These are phyloP conservation scores for Scutellaria barbata DNA, from an alignment of 257 asterid species.

Conservation along the genomic window DNA sequence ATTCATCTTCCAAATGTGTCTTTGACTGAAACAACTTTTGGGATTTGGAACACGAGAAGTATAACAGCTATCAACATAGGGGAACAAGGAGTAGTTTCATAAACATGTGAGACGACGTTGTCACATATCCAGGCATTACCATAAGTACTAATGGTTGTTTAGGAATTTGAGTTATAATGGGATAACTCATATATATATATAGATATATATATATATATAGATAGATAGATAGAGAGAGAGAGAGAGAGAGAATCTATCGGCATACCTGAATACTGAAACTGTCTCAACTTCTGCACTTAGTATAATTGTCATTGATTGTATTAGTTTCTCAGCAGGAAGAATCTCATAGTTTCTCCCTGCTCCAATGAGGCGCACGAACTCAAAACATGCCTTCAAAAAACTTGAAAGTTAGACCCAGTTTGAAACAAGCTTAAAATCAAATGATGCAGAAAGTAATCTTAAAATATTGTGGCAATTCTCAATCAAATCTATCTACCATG, in stretches of 20 bases:
- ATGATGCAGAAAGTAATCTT: conserved; percentile 11
- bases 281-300: conserved; percentile 59
- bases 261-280: conserved; percentile 72
- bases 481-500: conserved; percentile 60
- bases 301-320: conserved; percentile 62
- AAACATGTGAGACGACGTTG: conserved; percentile 14
- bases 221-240: too few relatives aligned
- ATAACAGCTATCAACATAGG: conserved; percentile 16
- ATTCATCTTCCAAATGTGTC: neutral
- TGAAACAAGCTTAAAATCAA: conserved; percentile 25
- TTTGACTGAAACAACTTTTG: neutral
- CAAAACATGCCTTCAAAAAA: conserved; percentile 90
- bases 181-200: conserved; percentile 1
- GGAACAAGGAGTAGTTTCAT: neutral
- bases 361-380: conserved; percentile 74
- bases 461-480: conserved; percentile 24
- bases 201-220: neutral
- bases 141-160: neutral
- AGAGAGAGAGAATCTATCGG: neutral
- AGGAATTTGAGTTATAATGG: conserved; percentile 13
- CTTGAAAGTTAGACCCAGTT: conserved; percentile 40
- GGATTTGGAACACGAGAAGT: conserved; percentile 14
- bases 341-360: conserved; percentile 61
- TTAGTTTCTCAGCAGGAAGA: conserved; percentile 70
- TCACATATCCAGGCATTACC: conserved; percentile 7